A percentile compares a stretch with the other conserved stretches of the same genome.
Evolutionary conservation across 2,329 filamentous ascomycete species (phyloP).

Genomic region (Alternaria tenuissima): DNA sequence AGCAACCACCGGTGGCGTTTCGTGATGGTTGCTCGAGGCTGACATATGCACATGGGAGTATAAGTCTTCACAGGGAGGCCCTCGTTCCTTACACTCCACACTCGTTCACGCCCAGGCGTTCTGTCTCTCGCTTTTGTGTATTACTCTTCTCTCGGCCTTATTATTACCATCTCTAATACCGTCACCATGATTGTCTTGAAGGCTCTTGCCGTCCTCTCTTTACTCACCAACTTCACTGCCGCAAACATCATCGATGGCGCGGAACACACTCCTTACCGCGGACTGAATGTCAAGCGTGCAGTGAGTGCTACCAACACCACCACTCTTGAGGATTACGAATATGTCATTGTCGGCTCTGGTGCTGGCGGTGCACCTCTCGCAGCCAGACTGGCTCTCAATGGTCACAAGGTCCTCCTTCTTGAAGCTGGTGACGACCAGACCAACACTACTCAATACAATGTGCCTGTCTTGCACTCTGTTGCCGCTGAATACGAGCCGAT

Average conservation of each 20-base stretch:
- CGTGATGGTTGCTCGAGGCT: background rate
- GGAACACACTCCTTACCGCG: constrained; percentile 25
- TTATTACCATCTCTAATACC: background rate
- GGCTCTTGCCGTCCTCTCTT: constrained; percentile 18
- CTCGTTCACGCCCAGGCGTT: background rate
- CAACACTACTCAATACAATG: constrained; percentile 56
- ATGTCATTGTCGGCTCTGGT: constrained; percentile 68
- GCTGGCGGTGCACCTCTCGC: constrained; percentile 67
- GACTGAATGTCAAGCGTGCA: constrained; percentile 31
- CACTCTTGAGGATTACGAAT: constrained; percentile 59
- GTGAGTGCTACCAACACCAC: constrained; percentile 17
- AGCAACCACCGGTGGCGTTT: background rate
- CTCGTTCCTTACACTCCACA: background rate
- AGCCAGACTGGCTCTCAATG: constrained; percentile 63
- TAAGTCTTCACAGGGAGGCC: constrained; percentile 9
- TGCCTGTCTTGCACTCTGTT: constrained; percentile 62
- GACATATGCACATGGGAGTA: constrained; percentile 4
- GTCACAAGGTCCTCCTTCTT: constrained; percentile 65
- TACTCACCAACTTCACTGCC: constrained; percentile 11
- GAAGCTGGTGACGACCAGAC: constrained; percentile 67
- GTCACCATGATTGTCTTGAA: constrained; percentile 17
- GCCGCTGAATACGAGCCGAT: constrained; percentile 63
- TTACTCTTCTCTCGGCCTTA: constrained; percentile 4
- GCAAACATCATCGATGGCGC: constrained; percentile 28
- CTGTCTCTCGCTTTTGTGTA: constrained; percentile 12